These are phyloP conservation scores for Solanum virginianum DNA, from an alignment of 257 asterid genomes.

Conservation along the genomic window DNA sequence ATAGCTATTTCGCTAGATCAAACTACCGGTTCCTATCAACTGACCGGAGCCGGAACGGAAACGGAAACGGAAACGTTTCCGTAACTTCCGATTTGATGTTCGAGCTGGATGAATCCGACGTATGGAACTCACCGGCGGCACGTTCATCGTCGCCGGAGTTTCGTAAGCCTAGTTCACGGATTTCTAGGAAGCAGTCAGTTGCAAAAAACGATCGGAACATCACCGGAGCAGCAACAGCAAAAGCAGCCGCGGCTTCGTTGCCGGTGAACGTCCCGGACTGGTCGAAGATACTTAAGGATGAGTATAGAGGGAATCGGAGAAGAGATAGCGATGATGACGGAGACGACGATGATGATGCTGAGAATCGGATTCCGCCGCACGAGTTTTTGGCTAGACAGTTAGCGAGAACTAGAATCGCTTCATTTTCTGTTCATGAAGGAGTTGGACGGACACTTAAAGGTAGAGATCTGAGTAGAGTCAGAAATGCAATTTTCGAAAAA, in stretches of 20 bases:
- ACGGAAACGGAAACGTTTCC: constrained; percentile 11
- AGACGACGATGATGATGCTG: constrained; percentile 28
- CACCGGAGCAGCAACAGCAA: background rate
- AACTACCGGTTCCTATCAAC: constrained; percentile 47
- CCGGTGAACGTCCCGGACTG: constrained; percentile 98
- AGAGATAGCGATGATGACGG: constrained; percentile 27
- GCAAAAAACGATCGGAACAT: background rate
- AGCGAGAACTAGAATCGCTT: constrained; percentile 49
- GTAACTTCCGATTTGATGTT: constrained; percentile 16
- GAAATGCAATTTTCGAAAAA: constrained; percentile 79
- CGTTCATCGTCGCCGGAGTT: constrained; percentile 52
- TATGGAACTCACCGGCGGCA: constrained; percentile 35
- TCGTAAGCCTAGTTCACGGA: constrained; percentile 19
- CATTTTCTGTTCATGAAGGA: constrained; percentile 76
- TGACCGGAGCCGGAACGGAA: constrained; percentile 1
- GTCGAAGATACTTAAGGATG: constrained; percentile 87
- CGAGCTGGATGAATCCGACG: constrained; percentile 86
- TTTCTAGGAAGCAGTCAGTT: constrained; percentile 25
- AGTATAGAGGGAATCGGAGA: constrained; percentile 47
- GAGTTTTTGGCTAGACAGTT: constrained; percentile 43
- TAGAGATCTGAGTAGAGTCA: constrained; percentile 69
- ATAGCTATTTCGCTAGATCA: constrained; percentile 40
- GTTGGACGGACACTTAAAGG: constrained; percentile 75
- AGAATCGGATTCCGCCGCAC: constrained; percentile 74
- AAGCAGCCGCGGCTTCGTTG: constrained; percentile 40